Percentiles rank a stretch among this genome's conserved stretches.
Conservation (phyloP, 225 moss, liverwort and hornwort species). For the Climacium dendroides region DNA sequence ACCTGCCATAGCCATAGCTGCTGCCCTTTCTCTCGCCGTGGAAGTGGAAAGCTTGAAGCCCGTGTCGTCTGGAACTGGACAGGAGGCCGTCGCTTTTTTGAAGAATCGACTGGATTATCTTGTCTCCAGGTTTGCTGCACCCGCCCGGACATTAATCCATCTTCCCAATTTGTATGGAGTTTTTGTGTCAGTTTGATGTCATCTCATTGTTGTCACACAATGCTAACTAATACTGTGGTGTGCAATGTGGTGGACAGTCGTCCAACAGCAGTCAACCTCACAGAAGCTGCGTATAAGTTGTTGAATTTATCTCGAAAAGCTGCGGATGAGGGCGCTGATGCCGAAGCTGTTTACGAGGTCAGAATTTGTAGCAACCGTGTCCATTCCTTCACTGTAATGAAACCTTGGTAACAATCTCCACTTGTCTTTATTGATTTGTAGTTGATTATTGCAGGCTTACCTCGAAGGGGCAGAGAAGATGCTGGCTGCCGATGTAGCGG, state of each 20-base stretch:
- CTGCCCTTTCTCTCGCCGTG: slow-evolving; percentile 73
- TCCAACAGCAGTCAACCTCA: slow-evolving; percentile 84
- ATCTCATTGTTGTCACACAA: neutral
- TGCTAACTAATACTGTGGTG: neutral
- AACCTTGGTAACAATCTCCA: neutral
- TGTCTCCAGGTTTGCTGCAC: slow-evolving; percentile 45
- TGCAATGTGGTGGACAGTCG: slow-evolving; percentile 24
- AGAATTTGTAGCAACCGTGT: neutral
- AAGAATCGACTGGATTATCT: slow-evolving; percentile 55
- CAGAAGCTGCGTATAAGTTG: slow-evolving; percentile 56
- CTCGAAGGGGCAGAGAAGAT: slow-evolving; percentile 64
- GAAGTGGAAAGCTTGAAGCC: slow-evolving; percentile 42
- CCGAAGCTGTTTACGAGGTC: slow-evolving; percentile 43
- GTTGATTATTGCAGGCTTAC: slow-evolving; percentile 7
- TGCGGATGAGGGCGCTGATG: slow-evolving; percentile 19
- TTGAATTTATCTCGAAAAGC: slow-evolving; percentile 14
- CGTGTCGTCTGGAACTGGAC: slow-evolving; percentile 21
- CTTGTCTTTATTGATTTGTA: neutral
- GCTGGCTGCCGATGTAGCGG: slow-evolving; percentile 49
- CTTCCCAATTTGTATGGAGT: neutral
- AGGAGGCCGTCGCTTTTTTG: slow-evolving; percentile 34
- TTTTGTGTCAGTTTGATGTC: neutral
- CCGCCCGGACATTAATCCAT: neutral
- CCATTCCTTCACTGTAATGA: neutral
- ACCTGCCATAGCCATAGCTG: slow-evolving; percentile 86